phyloP scores from a whole-genome alignment of 768 basidiomycete genomes.

The Guyanaporus albipodus region DNA sequence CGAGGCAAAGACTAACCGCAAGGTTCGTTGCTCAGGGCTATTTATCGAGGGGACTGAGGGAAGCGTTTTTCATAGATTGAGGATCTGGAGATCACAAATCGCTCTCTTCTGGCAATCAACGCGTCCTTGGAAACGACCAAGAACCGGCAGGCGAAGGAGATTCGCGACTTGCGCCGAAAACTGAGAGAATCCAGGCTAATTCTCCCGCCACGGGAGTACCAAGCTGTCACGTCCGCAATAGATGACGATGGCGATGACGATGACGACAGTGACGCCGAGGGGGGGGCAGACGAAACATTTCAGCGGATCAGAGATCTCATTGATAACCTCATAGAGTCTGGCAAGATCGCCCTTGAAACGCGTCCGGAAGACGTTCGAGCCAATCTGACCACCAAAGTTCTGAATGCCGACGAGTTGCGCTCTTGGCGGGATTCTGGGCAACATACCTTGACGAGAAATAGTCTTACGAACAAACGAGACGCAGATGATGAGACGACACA shows the following conservation, averaged over 20 bases:
- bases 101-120: constrained; percentile 83
- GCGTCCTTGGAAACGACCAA: constrained; percentile 76
- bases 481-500: constrained; percentile 32
- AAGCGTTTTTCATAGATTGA: constrained; percentile 58
- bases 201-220: constrained; percentile 63
- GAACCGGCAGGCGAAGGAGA: constrained; percentile 78
- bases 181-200: constrained; percentile 78
- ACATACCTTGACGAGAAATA: constrained; percentile 8
- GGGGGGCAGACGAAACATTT: constrained; percentile 53
- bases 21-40: constrained; percentile 44
- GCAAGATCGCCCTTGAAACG: constrained; percentile 57
- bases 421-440: constrained; percentile 47
- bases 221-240: constrained; percentile 48
- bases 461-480: constrained; percentile 17
- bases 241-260: constrained; percentile 40
- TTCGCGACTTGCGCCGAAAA: constrained; percentile 77
- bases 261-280: constrained; percentile 36
- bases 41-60: constrained; percentile 1
- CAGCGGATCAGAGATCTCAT: constrained; percentile 60
- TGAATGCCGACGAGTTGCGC: constrained; percentile 68
- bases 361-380: constrained; percentile 49
- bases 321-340: constrained; percentile 56
- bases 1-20: constrained; percentile 81
- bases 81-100: constrained; percentile 88
- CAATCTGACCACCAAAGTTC: constrained; percentile 57